These are phyloP conservation scores for Neurospora tetrasperma DNA, from an alignment of 495 filamentous ascomycete species.

Conservation along the genomic window DNA sequence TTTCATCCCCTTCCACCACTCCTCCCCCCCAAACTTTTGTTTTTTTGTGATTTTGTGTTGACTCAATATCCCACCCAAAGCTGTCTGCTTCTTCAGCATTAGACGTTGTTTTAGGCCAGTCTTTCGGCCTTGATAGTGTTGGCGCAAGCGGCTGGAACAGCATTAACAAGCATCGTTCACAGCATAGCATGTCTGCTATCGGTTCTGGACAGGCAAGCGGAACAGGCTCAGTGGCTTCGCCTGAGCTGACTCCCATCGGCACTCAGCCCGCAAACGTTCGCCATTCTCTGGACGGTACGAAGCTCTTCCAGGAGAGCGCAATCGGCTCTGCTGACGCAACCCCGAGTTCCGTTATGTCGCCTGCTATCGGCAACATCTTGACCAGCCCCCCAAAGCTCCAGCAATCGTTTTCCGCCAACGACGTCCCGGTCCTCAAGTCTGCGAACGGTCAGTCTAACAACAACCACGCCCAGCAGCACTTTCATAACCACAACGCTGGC, in stretches of 20 bases:
- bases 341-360: conserved; percentile 23
- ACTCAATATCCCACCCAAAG: conserved; percentile 21
- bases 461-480: conserved; percentile 63
- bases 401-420: conserved; percentile 82
- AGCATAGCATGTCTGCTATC: conserved; percentile 70
- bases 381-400: conserved; percentile 59
- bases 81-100: conserved; percentile 72
- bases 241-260: conserved; percentile 31
- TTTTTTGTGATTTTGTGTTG: conserved; percentile 5
- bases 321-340: conserved; percentile 14
- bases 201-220: conserved; percentile 27
- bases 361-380: conserved; percentile 31
- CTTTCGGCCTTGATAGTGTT: conserved; percentile 49
- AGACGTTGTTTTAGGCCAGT: conserved; percentile 65
- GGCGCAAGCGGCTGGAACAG: conserved; percentile 48
- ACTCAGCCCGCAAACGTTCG: conserved; percentile 38
- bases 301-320: conserved; percentile 21
- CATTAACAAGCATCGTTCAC: conserved; percentile 67
- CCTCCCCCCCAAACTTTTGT: not conserved
- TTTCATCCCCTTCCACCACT: not conserved
- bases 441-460: conserved; percentile 35
- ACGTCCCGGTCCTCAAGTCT: conserved; percentile 74
- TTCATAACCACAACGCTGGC: conserved; percentile 74
- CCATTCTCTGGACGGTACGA: conserved; percentile 41
- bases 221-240: conserved; percentile 21